phyloP scores from a whole-genome alignment of 192 early-diverging fungal genomes.

The Backusella australiensis region DNA sequence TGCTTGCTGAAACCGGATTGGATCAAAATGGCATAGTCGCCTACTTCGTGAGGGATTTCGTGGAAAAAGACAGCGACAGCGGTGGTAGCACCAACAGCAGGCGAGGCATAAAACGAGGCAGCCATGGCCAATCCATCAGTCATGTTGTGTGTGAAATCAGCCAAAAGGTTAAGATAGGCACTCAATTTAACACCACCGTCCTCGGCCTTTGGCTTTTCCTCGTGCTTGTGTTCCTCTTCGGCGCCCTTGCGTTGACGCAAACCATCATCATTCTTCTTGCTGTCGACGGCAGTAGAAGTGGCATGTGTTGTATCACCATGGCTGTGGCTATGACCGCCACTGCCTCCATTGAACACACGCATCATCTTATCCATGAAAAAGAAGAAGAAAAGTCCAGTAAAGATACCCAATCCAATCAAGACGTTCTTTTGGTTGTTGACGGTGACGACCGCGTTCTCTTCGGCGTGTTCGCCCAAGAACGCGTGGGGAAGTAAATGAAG shows the following conservation, averaged over 20 bases:
- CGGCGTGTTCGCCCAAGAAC: constrained; percentile 56
- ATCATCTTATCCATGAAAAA: constrained; percentile 84
- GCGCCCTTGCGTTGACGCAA: constrained; percentile 8
- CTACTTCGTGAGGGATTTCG: constrained; percentile 88
- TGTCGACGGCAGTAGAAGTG: background rate
- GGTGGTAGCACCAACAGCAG: constrained; percentile 79
- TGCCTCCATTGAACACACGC: constrained; percentile 69
- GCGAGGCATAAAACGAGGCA: constrained; percentile 79
- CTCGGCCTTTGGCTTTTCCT: background rate
- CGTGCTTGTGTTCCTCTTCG: constrained; percentile 5
- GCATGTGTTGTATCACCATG: constrained; percentile 48
- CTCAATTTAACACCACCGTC: constrained; percentile 56
- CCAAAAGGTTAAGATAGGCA: constrained; percentile 81
- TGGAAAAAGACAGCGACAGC: constrained; percentile 86
- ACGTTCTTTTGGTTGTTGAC: constrained; percentile 55
- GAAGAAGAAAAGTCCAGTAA: constrained; percentile 72
- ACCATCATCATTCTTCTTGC: background rate
- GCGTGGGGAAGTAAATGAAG: constrained; percentile 80
- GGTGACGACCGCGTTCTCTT: constrained; percentile 35
- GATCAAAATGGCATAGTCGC: constrained; percentile 86
- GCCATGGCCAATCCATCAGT: constrained; percentile 85
- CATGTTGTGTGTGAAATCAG: constrained; percentile 82
- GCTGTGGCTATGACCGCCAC: constrained; percentile 49
- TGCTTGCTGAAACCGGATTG: constrained; percentile 76
- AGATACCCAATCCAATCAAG: constrained; percentile 71